A percentile compares a stretch with the other conserved stretches of the same genome.
phyloP scores from a whole-genome alignment of 768 basidiomycete species.

The Galerina sulciceps region DNA sequence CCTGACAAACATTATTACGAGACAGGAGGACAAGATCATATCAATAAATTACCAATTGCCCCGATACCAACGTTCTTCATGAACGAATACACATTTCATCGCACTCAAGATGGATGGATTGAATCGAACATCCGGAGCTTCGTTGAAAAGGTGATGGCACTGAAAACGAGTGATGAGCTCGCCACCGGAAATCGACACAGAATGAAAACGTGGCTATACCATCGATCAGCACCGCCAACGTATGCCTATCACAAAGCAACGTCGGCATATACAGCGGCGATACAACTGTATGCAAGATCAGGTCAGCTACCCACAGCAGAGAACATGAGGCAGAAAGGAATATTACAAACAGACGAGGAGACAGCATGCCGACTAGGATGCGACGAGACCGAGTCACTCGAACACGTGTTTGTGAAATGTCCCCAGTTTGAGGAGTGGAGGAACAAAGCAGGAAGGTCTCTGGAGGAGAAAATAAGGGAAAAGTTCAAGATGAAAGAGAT shows the following conservation, averaged over 20 bases:
- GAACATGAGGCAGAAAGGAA: neutral
- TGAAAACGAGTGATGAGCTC: neutral
- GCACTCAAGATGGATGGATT: slow-evolving; percentile 5
- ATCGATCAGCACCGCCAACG: neutral
- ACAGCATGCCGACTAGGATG: slow-evolving; percentile 7
- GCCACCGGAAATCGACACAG: neutral
- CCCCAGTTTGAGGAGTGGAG: neutral
- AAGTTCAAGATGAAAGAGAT: neutral
- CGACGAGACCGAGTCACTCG: neutral
- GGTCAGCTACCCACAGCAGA: slow-evolving; percentile 22
- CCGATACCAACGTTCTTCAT: slow-evolving; percentile 14
- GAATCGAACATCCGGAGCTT: slow-evolving; percentile 2
- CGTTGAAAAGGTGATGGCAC: neutral
- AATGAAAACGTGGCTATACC: slow-evolving; percentile 2
- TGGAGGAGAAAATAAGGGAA: neutral
- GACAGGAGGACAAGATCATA: neutral
- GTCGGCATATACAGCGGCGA: slow-evolving; percentile 22
- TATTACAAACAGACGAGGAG: neutral
- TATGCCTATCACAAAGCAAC: slow-evolving; percentile 18
- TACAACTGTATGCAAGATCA: slow-evolving; percentile 24
- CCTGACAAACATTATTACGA: slow-evolving; percentile 3
- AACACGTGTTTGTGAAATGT: slow-evolving; percentile 14
- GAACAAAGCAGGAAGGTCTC: neutral
- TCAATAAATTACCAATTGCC: neutral
- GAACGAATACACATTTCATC: slow-evolving; percentile 13